phyloP scores from a whole-genome alignment of 1,139 yeast genomes.

The Pneumocystis jirovecii region DNA sequence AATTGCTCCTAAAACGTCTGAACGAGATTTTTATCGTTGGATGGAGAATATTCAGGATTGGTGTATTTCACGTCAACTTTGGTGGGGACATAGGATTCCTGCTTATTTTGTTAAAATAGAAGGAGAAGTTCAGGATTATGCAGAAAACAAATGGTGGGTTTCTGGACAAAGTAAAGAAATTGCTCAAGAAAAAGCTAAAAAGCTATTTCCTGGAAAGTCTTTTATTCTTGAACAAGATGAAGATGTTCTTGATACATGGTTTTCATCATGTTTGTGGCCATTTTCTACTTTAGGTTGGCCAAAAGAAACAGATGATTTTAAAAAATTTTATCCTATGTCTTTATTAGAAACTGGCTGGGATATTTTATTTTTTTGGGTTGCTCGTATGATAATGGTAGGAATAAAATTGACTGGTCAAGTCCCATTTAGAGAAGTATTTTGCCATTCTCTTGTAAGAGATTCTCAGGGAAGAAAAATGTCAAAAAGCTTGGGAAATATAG shows the following conservation, averaged over 20 bases:
- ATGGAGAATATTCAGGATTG: conserved; percentile 93
- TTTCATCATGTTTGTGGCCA: conserved; percentile 97
- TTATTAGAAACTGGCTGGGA: conserved; percentile 99
- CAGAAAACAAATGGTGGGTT: conserved; percentile 69
- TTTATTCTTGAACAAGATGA: conserved; percentile 86
- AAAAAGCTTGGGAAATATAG: conserved; percentile 87
- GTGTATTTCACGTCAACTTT: conserved; percentile 97
- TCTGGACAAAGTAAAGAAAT: conserved; percentile 74
- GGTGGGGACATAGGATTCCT: conserved; percentile 99
- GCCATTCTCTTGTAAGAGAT: conserved; percentile 96
- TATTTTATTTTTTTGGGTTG: conserved; percentile 95
- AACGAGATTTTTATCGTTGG: conserved; percentile 91
- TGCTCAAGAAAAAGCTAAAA: conserved; percentile 67
- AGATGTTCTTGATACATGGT: conserved; percentile 97
- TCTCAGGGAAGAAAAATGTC: conserved; percentile 99
- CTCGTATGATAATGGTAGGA: conserved; percentile 89
- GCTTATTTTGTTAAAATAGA: conserved; percentile 77
- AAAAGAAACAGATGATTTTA: conserved; percentile 51
- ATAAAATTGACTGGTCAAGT: conserved; percentile 76
- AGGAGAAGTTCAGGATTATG: conserved; percentile 29
- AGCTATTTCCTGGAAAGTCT: conserved; percentile 52
- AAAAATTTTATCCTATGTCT: conserved; percentile 73
- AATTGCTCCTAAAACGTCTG: conserved; percentile 77
- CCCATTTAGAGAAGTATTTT: conserved; percentile 92
- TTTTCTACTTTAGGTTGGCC: conserved; percentile 97